Evolutionary conservation across 1,284 basidiomycete species (phyloP), one percentile per base, ranked within the genome.

Genomic region (Albatrellus sp.): DNA sequence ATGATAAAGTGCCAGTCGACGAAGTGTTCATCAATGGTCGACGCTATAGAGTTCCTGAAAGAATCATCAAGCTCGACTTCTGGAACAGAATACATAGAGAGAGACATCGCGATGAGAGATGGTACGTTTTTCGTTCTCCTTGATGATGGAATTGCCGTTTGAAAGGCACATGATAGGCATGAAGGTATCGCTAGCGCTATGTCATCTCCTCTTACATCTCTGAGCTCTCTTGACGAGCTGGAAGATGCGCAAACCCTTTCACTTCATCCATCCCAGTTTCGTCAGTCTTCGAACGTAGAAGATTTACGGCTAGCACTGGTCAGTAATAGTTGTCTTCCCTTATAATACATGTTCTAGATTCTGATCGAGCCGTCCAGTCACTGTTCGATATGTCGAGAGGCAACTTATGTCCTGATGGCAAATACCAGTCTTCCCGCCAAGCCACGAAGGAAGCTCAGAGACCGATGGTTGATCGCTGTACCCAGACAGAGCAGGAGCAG

Each of bases 1-100:
- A 61, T 45, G 56, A 65, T 11, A 77, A 70, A 50, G 66, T 83
- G 36, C 56, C 68, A 33, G 74, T 80, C 4, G 84, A 88, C 51
- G 84, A 88, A 52, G 77, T 87, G 10, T 63, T 83, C 43, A 88
- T 88, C 52, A 88, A 86, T 54, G 86, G 87, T 36, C 77, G 89
- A 48, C 76, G 85, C 42, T 98, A 93, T 64, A 73, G 91, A 51
- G 81, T 98, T n/a, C 94, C 94, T 2, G 96, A 98, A 61, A 77
- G 81, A 50, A 74, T 92, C 40, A 87, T 98, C 51, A 74, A 88
- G 43, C 73, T 98, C 41, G 94, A 98, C 60, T 98, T 98, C 57
- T 98, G 94, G 93, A 81, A 79, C 48, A 92, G 87, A 62, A 65
- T 90, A 47, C 72, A 74, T 52, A 71, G 65, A 49, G 60, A 60